A percentile compares a stretch with the other conserved stretches of the same genome.
Evolutionary conservation across 345 rosid genomes (phyloP).

Genomic region (Eucalyptus marginata): DNA sequence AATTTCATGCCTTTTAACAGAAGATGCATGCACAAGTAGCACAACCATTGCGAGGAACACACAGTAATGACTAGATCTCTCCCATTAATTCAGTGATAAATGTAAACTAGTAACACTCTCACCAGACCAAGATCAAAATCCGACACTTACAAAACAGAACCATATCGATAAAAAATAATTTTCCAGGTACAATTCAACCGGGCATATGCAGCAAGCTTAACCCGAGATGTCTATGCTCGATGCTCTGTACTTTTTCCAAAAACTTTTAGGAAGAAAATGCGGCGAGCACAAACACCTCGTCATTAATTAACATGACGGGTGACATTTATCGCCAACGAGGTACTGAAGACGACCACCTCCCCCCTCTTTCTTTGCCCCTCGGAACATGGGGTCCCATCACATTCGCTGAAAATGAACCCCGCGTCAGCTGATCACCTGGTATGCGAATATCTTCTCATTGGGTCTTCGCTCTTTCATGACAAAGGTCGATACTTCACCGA

Average conservation of each 20-base stretch:
- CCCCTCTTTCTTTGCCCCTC: background rate
- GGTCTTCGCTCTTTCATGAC: background rate
- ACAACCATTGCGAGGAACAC: background rate
- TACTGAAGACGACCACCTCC: background rate
- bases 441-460: background rate
- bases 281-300: background rate
- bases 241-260: rapidly evolving
- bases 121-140: background rate
- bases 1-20: background rate
- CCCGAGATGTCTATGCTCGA: background rate
- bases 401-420: background rate
- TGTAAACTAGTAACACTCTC: background rate
- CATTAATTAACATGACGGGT: background rate
- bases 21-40: background rate
- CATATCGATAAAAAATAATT: background rate
- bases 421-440: background rate
- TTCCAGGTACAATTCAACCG: background rate
- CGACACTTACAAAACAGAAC: background rate
- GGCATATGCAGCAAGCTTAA: background rate
- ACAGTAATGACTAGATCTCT: background rate
- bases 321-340: background rate
- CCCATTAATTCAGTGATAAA: background rate
- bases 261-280: background rate
- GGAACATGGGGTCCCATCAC: background rate
- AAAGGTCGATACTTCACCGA: background rate